Evolutionary conservation across 2,329 filamentous ascomycete genomes (phyloP), one percentile per base, ranked within the genome.

Genomic region (Huntiella omanensis): DNA sequence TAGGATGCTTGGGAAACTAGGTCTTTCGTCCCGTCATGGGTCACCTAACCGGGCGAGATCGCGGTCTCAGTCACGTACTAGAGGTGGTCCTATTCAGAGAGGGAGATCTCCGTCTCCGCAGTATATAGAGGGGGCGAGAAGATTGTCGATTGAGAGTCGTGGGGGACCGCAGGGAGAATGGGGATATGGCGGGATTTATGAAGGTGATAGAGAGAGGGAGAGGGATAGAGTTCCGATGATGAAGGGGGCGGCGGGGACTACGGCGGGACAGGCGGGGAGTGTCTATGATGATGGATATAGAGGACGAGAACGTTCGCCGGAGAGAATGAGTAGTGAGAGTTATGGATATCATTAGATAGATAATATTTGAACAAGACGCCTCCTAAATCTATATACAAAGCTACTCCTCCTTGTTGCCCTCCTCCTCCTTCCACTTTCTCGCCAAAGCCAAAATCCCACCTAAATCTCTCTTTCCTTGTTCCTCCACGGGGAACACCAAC

Each of bases 401-500:
- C 44, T 46, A 43, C 40, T 46, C 45, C 15, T 47, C 45, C 7
- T 58, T 61, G 12, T 65, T 68, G 7, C 64, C 63, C 52, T 67
- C 63, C 52, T 67, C 67, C 59, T 81, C 72, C 68, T 93, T 94
- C 85, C 88, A 96, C 54, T 77, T 76, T 60, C 86, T 79, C 48
- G 88, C 87, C 73, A 80, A 80, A 51, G 83, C 79, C 64, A 95
- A 66, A 60, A 96, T 68, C 59, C 82, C 84, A 44, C 83, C 83
- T 61, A 95, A 66, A 56, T 83, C 87, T 54, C 81, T 81, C 47
- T 81, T 80, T 58, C 84, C 80, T 64, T 84, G 76, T 60, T 95
- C 87, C 65, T 96, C 91, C 4, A 84, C 86, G 1, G 91, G 91
- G 75, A 98, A 98, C 33, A 98, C 75, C 56, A 93, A 96, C 61